phyloP scores from a whole-genome alignment of 768 basidiomycete genomes.

The Lactarius hengduanensis region DNA sequence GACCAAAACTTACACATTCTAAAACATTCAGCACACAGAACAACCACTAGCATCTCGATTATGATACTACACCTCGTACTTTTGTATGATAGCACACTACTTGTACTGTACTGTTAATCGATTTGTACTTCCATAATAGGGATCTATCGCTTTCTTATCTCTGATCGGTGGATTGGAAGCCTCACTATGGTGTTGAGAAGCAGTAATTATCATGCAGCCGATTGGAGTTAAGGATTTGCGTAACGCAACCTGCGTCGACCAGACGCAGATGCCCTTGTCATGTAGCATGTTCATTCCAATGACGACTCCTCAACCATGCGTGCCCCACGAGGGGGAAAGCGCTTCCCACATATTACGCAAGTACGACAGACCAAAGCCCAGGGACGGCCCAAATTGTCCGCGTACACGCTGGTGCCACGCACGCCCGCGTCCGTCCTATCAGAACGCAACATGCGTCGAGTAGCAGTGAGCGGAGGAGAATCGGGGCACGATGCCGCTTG shows the following conservation, averaged over 20 bases:
- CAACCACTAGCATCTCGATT: constrained; percentile 1
- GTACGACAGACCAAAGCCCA: neutral
- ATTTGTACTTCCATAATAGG: constrained; percentile 18
- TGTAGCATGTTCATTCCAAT: neutral
- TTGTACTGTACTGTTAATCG: constrained; percentile 25
- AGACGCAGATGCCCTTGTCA: neutral
- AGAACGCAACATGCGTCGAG: neutral
- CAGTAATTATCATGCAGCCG: neutral
- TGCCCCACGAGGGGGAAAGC: neutral
- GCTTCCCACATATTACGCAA: neutral
- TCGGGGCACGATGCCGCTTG: neutral
- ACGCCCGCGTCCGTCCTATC: neutral
- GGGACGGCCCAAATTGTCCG: neutral
- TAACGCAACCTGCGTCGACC: neutral
- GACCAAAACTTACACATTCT: constrained; percentile 9
- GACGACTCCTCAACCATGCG: neutral
- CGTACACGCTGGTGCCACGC: neutral
- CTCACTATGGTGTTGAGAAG: neutral
- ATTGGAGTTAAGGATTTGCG: constrained; percentile 1
- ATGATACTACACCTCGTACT: constrained; percentile 7
- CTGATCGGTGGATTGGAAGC: neutral
- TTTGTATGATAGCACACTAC: constrained; percentile 22
- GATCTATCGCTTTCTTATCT: neutral
- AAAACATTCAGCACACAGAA: constrained; percentile 6
- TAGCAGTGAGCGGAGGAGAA: neutral